Percentiles rank a stretch among this genome's conserved stretches.
Evolutionary conservation across 2,329 filamentous ascomycete genomes (phyloP).

Genomic region (Aspergillus puulaauensis): DNA sequence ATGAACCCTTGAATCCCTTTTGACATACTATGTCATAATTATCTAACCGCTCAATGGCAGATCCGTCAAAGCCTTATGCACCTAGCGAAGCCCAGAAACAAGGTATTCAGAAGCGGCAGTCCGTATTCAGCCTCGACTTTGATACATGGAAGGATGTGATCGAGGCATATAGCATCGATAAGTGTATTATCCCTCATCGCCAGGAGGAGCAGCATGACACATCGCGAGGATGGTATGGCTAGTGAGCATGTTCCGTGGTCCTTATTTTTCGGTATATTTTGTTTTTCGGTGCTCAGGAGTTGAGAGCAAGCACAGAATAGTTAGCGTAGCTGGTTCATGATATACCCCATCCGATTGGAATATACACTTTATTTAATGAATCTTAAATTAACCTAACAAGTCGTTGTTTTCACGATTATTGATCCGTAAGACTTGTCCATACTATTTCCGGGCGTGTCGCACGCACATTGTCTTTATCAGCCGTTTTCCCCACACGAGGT

Average conservation of each 20-base stretch:
- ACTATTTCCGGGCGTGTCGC: too few relatives aligned
- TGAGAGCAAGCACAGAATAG: background rate
- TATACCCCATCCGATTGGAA: constrained; percentile 15
- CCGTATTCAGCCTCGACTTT: constrained; percentile 85
- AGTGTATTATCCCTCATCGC: constrained; percentile 82
- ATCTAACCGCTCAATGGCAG: constrained; percentile 31
- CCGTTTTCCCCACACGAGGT: background rate
- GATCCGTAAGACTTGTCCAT: too few relatives aligned
- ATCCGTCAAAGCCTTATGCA: constrained; percentile 47
- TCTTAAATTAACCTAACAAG: background rate
- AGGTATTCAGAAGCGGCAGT: constrained; percentile 71
- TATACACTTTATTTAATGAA: background rate
- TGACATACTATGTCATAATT: background rate
- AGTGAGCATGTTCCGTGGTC: background rate
- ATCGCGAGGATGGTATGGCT: constrained; percentile 67
- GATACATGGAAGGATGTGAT: constrained; percentile 78
- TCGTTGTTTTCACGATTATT: background rate
- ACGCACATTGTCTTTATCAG: background rate
- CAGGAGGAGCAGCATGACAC: constrained; percentile 56
- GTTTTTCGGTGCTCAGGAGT: constrained; percentile 2
- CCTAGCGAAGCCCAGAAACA: constrained; percentile 50
- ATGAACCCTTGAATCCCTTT: constrained; percentile 37
- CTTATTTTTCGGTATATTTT: background rate
- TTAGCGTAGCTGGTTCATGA: constrained; percentile 9
- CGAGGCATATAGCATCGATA: constrained; percentile 70